Conservation (phyloP, 73 alveolate genomes). For the Durusdinium trenchii region DNA sequence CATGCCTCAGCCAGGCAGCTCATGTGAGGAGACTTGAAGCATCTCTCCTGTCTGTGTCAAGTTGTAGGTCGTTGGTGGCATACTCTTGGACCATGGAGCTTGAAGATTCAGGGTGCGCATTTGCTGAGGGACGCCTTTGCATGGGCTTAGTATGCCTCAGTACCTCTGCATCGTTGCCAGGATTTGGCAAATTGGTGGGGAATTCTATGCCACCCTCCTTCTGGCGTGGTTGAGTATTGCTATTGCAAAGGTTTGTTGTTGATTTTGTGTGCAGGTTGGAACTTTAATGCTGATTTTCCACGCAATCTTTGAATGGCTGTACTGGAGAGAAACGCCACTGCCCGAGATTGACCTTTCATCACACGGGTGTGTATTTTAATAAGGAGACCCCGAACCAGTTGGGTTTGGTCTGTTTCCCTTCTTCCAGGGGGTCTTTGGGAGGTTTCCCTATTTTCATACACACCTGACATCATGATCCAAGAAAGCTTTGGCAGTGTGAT, state of each 20-base stretch:
- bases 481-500: too few species aligned
- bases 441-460: too few species aligned
- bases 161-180: background rate
- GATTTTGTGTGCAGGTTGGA: conserved; percentile 32
- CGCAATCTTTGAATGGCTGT: conserved; percentile 79
- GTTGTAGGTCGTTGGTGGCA: conserved; percentile 54
- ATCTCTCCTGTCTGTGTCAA: background rate
- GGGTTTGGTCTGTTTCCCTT: background rate
- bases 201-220: conserved; percentile 88
- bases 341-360: too few species aligned
- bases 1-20: background rate
- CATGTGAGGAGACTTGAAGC: background rate
- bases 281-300: conserved; percentile 79
- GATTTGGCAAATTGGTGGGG: conserved; percentile 80
- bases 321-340: conserved; percentile 71
- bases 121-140: background rate
- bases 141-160: background rate
- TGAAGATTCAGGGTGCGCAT: background rate
- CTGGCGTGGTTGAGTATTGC: background rate
- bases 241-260: background rate
- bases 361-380: too few species aligned
- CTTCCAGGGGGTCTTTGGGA: too few species aligned
- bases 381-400: too few species aligned
- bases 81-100: conserved; percentile 90
- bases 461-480: too few species aligned